These are phyloP conservation scores for Mycena floridula DNA, from an alignment of 768 basidiomycete genomes.

Conservation along the genomic window DNA sequence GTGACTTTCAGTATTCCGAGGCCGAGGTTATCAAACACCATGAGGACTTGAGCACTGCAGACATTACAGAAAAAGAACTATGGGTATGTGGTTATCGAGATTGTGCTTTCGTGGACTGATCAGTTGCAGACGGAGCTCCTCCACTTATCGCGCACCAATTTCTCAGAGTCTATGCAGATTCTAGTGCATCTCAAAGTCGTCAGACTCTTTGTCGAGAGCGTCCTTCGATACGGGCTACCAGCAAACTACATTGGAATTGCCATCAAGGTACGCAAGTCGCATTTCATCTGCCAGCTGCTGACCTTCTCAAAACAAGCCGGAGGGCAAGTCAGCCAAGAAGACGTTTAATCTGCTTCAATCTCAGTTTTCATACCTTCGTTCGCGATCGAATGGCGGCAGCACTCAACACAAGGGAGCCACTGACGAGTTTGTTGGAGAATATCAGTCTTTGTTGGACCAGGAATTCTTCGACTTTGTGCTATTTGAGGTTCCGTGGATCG, in stretches of 20 bases:
- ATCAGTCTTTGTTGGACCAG: conserved; percentile 87
- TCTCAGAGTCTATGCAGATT: conserved; percentile 93
- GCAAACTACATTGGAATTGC: conserved; percentile 81
- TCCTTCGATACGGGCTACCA: conserved; percentile 91
- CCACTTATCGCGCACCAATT: conserved; percentile 87
- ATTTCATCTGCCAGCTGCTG: neutral
- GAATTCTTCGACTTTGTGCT: conserved; percentile 95
- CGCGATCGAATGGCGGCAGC: conserved; percentile 55
- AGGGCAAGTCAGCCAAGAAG: conserved; percentile 78
- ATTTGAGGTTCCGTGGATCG: conserved; percentile 90
- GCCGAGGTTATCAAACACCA: conserved; percentile 73
- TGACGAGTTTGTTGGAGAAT: conserved; percentile 85
- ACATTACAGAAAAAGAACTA: conserved; percentile 88
- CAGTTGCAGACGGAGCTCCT: conserved; percentile 77
- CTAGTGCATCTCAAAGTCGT: conserved; percentile 91
- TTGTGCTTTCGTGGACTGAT: neutral
- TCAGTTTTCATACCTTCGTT: conserved; percentile 77
- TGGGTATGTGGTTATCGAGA: conserved; percentile 60
- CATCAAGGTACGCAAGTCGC: conserved; percentile 54
- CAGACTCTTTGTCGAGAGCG: conserved; percentile 90
- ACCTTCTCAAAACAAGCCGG: conserved; percentile 67
- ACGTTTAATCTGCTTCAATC: conserved; percentile 63
- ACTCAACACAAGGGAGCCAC: conserved; percentile 33
- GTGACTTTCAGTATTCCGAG: conserved; percentile 92
- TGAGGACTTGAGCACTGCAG: conserved; percentile 74